phyloP scores from a whole-genome alignment of 805 yeast genomes.

The Kluyveromyces starmeri region DNA sequence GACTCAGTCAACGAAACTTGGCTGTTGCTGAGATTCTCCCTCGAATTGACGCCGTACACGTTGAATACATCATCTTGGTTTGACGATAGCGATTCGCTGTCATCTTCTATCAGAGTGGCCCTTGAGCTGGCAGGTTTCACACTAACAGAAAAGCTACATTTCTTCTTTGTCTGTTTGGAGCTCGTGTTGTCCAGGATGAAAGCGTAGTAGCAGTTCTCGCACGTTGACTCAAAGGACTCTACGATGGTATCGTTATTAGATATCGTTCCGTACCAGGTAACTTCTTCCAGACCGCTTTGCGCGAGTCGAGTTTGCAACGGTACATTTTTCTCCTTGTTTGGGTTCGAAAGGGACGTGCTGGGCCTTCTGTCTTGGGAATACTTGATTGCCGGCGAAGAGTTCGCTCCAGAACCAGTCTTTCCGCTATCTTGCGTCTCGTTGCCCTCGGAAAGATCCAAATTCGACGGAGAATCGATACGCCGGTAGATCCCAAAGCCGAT shows the following conservation, averaged over 20 bases:
- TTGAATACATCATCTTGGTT: background rate
- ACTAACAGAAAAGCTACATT: constrained; percentile 56
- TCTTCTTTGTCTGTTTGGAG: constrained; percentile 76
- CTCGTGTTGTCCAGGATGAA: constrained; percentile 89
- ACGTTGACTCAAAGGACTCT: constrained; percentile 49
- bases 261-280: constrained; percentile 49
- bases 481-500: constrained; percentile 35
- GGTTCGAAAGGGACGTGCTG: background rate
- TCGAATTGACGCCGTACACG: background rate
- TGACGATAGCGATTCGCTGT: background rate
- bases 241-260: constrained; percentile 51
- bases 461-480: background rate
- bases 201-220: constrained; percentile 65
- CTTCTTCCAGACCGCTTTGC: constrained; percentile 41
- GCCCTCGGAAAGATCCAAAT: background rate
- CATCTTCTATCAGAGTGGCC: constrained; percentile 4
- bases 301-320: constrained; percentile 51
- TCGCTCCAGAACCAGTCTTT: constrained; percentile 14
- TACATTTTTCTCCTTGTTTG: constrained; percentile 31
- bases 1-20: background rate
- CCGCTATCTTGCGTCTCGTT: constrained; percentile 17
- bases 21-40: background rate
- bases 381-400: constrained; percentile 6
- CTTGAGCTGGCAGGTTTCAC: constrained; percentile 20
- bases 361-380: constrained; percentile 1